A percentile compares a stretch with the other conserved stretches of the same genome.
These are phyloP conservation scores for Kluyveromyces sp. DNA, from an alignment of 1,139 yeast genomes.

Conservation along the genomic window DNA sequence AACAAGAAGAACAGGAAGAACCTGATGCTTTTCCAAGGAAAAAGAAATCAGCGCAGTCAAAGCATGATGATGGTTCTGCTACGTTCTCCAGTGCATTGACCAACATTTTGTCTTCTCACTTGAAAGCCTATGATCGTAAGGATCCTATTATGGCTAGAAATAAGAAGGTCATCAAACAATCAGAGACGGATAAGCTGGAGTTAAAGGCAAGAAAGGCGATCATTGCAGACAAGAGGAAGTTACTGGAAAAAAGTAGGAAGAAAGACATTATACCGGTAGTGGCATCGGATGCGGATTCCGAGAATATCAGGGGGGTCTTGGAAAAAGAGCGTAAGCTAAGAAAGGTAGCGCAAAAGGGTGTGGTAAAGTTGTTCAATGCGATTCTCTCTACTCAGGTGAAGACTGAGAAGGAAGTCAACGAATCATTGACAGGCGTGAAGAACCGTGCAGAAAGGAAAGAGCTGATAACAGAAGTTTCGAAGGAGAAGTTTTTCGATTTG, in stretches of 20 bases:
- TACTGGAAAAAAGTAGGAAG: conserved; percentile 62
- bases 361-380: conserved; percentile 85
- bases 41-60: conserved; percentile 48
- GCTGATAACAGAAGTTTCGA: conserved; percentile 70
- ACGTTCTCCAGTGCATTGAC: conserved; percentile 76
- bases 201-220: conserved; percentile 71
- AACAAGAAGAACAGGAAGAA: conserved; percentile 24
- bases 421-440: conserved; percentile 33
- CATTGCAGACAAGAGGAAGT: conserved; percentile 61
- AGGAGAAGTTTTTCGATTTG: conserved; percentile 82
- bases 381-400: conserved; percentile 74
- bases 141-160: conserved; percentile 90
- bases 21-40: conserved; percentile 42
- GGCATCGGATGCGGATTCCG: conserved; percentile 41
- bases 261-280: conserved; percentile 57
- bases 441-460: conserved; percentile 46
- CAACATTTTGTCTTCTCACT: conserved; percentile 76
- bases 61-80: conserved; percentile 58
- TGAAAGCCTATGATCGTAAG: conserved; percentile 79
- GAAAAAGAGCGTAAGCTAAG: conserved; percentile 68
- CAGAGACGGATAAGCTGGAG: conserved; percentile 77
- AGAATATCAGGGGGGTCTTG: conserved; percentile 47
- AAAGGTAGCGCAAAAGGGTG: conserved; percentile 91
- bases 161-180: conserved; percentile 54
- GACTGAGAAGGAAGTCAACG: conserved; percentile 39